These are phyloP conservation scores for Venturia oleaginea DNA, from an alignment of 2,329 filamentous ascomycete species.

Conservation along the genomic window DNA sequence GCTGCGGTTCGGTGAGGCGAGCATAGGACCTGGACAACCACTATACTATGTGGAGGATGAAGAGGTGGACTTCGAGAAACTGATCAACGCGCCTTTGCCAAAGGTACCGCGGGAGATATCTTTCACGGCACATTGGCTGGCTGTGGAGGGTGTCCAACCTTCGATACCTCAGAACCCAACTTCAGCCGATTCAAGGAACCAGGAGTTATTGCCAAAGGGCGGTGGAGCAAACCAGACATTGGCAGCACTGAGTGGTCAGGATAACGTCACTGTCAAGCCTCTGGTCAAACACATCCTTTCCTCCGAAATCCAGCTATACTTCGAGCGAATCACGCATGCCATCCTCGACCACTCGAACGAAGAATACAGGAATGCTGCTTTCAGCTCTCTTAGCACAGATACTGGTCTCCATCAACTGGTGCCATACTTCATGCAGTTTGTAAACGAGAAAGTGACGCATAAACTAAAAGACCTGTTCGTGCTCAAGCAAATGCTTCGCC, in stretches of 20 bases:
- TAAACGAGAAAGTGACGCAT: conserved; percentile 93
- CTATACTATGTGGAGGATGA: conserved; percentile 97
- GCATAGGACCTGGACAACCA: conserved; percentile 84
- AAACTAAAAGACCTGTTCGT: conserved; percentile 83
- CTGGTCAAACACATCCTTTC: conserved; percentile 92
- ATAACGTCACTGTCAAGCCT: conserved; percentile 76
- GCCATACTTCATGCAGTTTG: conserved; percentile 93
- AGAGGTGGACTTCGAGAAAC: conserved; percentile 96
- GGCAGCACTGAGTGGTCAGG: conserved; percentile 72
- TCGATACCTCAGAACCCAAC: conserved; percentile 95
- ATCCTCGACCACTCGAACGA: conserved; percentile 82
- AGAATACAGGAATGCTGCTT: conserved; percentile 74
- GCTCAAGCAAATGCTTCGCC: conserved; percentile 83
- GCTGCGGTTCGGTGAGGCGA: conserved; percentile 86
- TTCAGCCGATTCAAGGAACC: conserved; percentile 68
- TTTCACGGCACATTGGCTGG: conserved; percentile 97
- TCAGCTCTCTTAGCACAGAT: conserved; percentile 78
- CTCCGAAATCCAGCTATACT: conserved; percentile 93
- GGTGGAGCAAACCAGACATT: conserved; percentile 79
- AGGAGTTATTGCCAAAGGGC: conserved; percentile 83
- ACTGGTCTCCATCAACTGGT: conserved; percentile 91
- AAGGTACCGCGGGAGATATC: conserved; percentile 90
- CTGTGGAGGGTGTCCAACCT: conserved; percentile 93
- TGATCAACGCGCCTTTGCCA: conserved; percentile 91
- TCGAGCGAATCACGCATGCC: conserved; percentile 86